phyloP scores from a whole-genome alignment of 768 basidiomycete species.

The Sarcomyxa edulis region DNA sequence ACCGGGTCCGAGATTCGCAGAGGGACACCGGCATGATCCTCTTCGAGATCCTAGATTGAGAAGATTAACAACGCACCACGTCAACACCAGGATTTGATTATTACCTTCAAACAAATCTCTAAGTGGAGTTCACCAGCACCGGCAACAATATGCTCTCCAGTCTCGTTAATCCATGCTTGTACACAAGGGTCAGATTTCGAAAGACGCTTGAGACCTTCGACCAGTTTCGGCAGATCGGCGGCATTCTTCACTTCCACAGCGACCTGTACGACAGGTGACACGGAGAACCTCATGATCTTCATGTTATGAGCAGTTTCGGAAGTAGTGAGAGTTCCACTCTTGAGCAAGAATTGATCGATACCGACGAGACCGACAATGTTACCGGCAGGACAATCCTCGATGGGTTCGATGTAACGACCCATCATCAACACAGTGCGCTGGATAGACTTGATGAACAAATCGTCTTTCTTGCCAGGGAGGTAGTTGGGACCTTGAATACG shows the following conservation, averaged over 20 bases:
- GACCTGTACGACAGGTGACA: conserved; percentile 98
- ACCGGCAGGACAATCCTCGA: conserved; percentile 98
- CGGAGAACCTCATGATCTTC: conserved; percentile 99
- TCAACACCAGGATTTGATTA: not conserved
- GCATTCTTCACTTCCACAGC: conserved; percentile 99
- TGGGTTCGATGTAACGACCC: conserved; percentile 97
- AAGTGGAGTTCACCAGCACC: conserved; percentile 99
- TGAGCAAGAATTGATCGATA: conserved; percentile 99
- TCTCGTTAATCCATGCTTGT: conserved; percentile 87
- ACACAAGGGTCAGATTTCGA: conserved; percentile 99
- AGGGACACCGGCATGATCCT: conserved; percentile 99
- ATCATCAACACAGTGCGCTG: conserved; percentile 99
- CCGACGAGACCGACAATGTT: conserved; percentile 99
- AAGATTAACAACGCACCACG: conserved; percentile 6
- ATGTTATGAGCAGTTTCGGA: conserved; percentile 99
- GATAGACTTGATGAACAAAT: conserved; percentile 95
- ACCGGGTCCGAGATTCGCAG: conserved; percentile 98
- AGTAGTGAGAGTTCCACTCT: conserved; percentile 96
- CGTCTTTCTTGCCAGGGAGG: conserved; percentile 96
- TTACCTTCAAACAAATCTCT: conserved; percentile 98
- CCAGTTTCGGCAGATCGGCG: conserved; percentile 97
- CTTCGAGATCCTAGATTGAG: conserved; percentile 80
- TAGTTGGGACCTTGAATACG: conserved; percentile 99
- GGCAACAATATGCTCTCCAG: conserved; percentile 97
- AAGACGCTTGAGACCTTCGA: conserved; percentile 99